These are phyloP conservation scores for Neopestalotiopsis sp. DNA, from an alignment of 2,329 filamentous ascomycete species.

Conservation along the genomic window DNA sequence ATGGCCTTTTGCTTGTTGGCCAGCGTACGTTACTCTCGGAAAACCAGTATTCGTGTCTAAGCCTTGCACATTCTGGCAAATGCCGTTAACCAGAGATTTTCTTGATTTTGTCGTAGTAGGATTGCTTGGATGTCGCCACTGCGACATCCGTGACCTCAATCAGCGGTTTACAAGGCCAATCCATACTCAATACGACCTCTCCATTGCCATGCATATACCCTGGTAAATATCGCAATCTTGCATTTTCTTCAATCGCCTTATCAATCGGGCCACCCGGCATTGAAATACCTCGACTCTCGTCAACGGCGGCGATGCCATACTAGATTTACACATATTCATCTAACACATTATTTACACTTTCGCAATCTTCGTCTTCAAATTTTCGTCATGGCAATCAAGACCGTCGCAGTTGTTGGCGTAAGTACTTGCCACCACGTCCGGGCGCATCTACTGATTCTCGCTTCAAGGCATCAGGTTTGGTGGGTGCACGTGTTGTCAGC, in stretches of 20 bases:
- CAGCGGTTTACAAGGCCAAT: neutral
- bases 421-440: neutral
- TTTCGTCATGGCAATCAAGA: constrained; percentile 16
- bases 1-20: neutral
- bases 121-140: neutral
- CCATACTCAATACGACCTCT: constrained; percentile 4
- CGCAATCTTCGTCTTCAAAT: neutral
- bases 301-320: neutral
- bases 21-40: neutral
- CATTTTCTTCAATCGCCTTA: neutral
- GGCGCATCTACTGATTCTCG: neutral
- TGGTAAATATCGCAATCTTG: constrained; percentile 1
- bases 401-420: constrained; percentile 21
- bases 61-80: neutral
- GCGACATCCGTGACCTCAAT: neutral
- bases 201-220: constrained; percentile 4
- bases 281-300: neutral
- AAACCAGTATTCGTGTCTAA: neutral
- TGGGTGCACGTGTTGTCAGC: constrained; percentile 43
- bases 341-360: neutral
- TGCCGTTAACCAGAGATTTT: neutral
- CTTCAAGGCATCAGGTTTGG: constrained; percentile 26
- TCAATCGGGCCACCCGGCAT: neutral
- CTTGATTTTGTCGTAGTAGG: neutral
- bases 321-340: neutral